These are phyloP conservation scores for Fusarium praegraminearum DNA, from an alignment of 2,329 filamentous ascomycete species.

Conservation along the genomic window DNA sequence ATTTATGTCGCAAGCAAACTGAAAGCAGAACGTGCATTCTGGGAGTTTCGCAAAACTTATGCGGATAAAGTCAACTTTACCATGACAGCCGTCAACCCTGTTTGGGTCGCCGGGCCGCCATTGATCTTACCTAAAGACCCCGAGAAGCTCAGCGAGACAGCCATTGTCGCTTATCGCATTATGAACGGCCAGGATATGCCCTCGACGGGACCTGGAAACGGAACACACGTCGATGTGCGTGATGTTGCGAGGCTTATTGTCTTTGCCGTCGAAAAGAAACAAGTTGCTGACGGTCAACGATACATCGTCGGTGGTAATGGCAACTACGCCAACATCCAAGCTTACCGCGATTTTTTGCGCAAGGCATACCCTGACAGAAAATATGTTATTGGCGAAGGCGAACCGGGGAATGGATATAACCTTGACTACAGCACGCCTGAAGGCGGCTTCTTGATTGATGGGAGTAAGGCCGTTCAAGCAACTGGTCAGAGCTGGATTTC, in stretches of 20 bases:
- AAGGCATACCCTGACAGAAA: conserved; percentile 2
- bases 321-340: conserved; percentile 18
- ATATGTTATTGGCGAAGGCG: not conserved
- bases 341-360: conserved; percentile 18
- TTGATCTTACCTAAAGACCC: conserved; percentile 16
- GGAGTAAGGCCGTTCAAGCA: conserved; percentile 5
- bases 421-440: conserved; percentile 8
- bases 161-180: conserved; percentile 19
- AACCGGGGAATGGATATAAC: conserved; percentile 5
- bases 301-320: conserved; percentile 15
- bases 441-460: not conserved
- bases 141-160: conserved; percentile 26
- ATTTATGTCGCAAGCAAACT: conserved; percentile 24
- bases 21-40: conserved; percentile 26
- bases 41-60: conserved; percentile 7
- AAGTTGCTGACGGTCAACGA: conserved; percentile 16
- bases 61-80: not conserved
- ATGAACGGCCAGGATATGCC: conserved; percentile 20
- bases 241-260: conserved; percentile 23
- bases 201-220: conserved; percentile 5
- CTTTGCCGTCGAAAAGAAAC: conserved; percentile 6
- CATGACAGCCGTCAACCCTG: conserved; percentile 26
- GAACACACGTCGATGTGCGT: conserved; percentile 24
- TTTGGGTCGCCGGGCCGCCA: conserved; percentile 18
- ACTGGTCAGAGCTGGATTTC: conserved; percentile 19